Evolutionary conservation across 176 grass and related monocot genomes (phyloP), one percentile per base, ranked within the genome.

Genomic region (Pontederia crassipes): DNA sequence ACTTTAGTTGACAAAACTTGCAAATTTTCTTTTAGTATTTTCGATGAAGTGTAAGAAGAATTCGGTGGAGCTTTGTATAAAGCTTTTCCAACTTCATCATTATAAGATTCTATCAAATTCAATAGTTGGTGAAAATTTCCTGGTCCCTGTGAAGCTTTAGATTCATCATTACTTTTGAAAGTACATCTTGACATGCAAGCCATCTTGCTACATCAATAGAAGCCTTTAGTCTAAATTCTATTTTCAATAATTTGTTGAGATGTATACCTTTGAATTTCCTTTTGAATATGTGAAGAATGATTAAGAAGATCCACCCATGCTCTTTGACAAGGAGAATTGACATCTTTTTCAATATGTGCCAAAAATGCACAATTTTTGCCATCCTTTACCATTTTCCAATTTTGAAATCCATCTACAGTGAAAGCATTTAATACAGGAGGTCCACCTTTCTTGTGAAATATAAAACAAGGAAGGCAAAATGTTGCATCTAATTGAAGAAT

Each of bases 101-200:
- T 79, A 45, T 56, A 79, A 2, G 52, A 46, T n/a, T 9, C 68
- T 58, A 79, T 29, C 66, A 69, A 29, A 9, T 74, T 69, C 20
- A 80, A 8, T 28, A 80, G 17, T 57, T 80, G 20, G 1, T 1
- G 0, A 52, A 80, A 63, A 16, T 75, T 75, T 1, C 63, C 71
- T 75, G 12, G 2, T 0, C 57, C 64, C 49, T 12, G 50, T 49
- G 17, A 75, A 1, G 52, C 1, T 5, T 18, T 2, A 9, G 9
- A 49, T 14, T 75, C 35, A 57, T 80, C 57, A 64, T 75, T 12
- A 0, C 56, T 64, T 40, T 69, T 57, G 40, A 74, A 80, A 55
- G 46, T 46, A 76, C 59, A 75, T 52, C 59, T 13, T 81, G 2
- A 7, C 32, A 40, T 4, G 6, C 1, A 40, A 69, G 15, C 55